Percentiles rank a stretch among this genome's conserved stretches.
Conservation (phyloP, 495 filamentous ascomycete genomes). For the Friedmanniomyces simplex region DNA sequence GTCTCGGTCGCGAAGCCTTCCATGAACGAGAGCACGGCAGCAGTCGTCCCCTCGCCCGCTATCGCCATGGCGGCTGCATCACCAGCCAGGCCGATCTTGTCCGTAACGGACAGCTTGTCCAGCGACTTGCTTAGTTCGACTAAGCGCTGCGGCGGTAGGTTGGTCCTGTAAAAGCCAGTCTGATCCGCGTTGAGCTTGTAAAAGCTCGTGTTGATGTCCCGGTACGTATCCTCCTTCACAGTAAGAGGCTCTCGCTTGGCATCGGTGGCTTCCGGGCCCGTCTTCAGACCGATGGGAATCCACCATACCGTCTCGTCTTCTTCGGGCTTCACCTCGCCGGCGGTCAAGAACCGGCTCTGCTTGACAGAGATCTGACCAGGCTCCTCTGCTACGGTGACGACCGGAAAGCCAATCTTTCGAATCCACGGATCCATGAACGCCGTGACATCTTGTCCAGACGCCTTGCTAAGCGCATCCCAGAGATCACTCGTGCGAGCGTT, state of each 20-base stretch:
- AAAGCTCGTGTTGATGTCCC: constrained; percentile 63
- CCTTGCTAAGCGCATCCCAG: constrained; percentile 81
- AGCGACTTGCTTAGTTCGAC: constrained; percentile 66
- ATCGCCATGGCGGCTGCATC: constrained; percentile 88
- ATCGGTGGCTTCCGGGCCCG: constrained; percentile 43
- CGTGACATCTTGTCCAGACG: constrained; percentile 79
- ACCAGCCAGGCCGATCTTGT: constrained; percentile 83
- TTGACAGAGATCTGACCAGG: constrained; percentile 67
- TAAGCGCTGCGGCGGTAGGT: constrained; percentile 72
- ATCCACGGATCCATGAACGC: constrained; percentile 91
- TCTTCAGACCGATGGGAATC: constrained; percentile 75
- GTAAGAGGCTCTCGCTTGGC: constrained; percentile 54
- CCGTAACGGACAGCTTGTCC: constrained; percentile 63
- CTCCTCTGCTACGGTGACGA: constrained; percentile 76
- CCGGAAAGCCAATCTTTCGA: constrained; percentile 83
- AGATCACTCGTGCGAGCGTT: constrained; percentile 91
- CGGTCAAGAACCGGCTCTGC: constrained; percentile 79
- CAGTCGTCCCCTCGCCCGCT: constrained; percentile 70
- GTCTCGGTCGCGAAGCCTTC: constrained; percentile 70
- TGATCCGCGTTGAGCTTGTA: constrained; percentile 89
- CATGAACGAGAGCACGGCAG: constrained; percentile 67
- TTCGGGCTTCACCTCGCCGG: constrained; percentile 70
- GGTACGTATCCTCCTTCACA: constrained; percentile 60
- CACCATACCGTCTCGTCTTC: constrained; percentile 94
- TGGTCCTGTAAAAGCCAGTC: constrained; percentile 85